A percentile compares a stretch with the other conserved stretches of the same genome.
These are phyloP conservation scores for Lachancea nothofagi DNA, from an alignment of 805 yeast genomes.

Conservation along the genomic window DNA sequence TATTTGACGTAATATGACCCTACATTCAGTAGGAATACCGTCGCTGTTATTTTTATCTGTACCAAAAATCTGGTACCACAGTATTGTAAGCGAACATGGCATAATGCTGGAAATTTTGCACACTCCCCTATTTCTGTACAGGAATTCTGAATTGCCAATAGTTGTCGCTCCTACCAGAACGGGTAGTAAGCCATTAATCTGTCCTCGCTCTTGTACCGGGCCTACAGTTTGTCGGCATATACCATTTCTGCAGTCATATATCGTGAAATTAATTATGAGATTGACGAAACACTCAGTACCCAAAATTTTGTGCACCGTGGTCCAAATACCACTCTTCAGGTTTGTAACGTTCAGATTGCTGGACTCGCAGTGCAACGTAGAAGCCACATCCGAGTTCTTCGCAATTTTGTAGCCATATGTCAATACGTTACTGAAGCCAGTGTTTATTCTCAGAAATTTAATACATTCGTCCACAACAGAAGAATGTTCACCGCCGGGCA, in stretches of 20 bases:
- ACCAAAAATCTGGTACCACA: conserved; percentile 1
- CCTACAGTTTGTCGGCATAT: conserved; percentile 22
- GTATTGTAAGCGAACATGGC: neutral
- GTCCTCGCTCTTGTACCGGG: neutral
- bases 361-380: conserved; percentile 30
- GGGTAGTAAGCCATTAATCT: conserved; percentile 6
- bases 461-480: conserved; percentile 42
- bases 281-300: conserved; percentile 39
- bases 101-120: neutral
- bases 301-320: conserved; percentile 33
- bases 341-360: conserved; percentile 37
- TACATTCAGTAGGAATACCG: neutral
- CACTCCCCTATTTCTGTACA: conserved; percentile 4
- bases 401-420: conserved; percentile 41
- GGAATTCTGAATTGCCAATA: conserved; percentile 1
- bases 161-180: neutral
- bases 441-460: conserved; percentile 23
- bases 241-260: conserved; percentile 21
- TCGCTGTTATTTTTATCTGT: neutral
- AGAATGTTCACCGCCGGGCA: conserved; percentile 15
- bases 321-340: conserved; percentile 44
- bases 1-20: neutral
- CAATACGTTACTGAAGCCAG: conserved; percentile 36
- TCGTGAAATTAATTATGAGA: conserved; percentile 36
- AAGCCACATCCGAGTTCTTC: conserved; percentile 22